phyloP scores from a whole-genome alignment of 805 yeast genomes.

The Kodamaea neixiangensis region DNA sequence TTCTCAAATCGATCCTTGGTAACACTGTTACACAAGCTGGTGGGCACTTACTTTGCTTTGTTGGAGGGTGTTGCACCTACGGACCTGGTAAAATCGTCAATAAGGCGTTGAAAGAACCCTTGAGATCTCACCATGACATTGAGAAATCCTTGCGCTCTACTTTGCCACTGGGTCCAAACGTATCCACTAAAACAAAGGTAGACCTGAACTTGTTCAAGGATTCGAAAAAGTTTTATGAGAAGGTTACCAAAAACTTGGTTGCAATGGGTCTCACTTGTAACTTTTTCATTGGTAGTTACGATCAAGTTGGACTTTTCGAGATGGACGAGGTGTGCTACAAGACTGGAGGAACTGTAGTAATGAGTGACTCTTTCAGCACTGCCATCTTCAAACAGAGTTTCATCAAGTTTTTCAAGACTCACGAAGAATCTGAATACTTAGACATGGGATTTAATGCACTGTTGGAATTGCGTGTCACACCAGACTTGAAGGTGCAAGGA shows the following conservation, averaged over 20 bases:
- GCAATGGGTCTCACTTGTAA: conserved; percentile 56
- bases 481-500: conserved; percentile 56
- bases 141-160: conserved; percentile 42
- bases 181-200: conserved; percentile 35
- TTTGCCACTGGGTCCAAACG: conserved; percentile 30
- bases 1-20: conserved; percentile 40
- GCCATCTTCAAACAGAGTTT: conserved; percentile 70
- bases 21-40: conserved; percentile 47
- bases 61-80: conserved; percentile 65
- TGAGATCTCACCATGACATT: conserved; percentile 67
- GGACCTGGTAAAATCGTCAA: conserved; percentile 68
- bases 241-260: conserved; percentile 49
- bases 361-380: conserved; percentile 66
- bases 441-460: conserved; percentile 62
- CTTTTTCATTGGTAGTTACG: conserved; percentile 65
- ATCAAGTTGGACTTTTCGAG: conserved; percentile 67
- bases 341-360: conserved; percentile 65
- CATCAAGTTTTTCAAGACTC: conserved; percentile 45
- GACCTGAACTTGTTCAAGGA: conserved; percentile 31
- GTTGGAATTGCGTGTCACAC: conserved; percentile 54
- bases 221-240: conserved; percentile 50
- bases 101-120: conserved; percentile 56
- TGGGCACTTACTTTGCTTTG: conserved; percentile 53
- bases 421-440: conserved; percentile 29
- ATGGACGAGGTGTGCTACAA: conserved; percentile 59